These are phyloP conservation scores for Yamadazyma phyllophila DNA, from an alignment of 805 yeast species.

Conservation along the genomic window DNA sequence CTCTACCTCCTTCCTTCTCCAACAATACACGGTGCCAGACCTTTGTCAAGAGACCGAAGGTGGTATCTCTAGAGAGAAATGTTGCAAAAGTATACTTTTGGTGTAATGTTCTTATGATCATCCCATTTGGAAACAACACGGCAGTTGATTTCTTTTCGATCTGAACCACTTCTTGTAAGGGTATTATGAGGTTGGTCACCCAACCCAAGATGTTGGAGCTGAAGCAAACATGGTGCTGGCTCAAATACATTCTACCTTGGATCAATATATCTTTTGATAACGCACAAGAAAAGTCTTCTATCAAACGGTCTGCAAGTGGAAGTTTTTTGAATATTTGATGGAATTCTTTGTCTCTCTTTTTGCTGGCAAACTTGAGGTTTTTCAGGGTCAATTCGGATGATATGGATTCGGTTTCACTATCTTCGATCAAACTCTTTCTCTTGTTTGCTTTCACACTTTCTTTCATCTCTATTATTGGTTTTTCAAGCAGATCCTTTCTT, in stretches of 20 bases:
- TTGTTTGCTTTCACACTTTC: neutral
- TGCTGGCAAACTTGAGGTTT: conserved; percentile 34
- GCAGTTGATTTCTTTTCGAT: conserved; percentile 66
- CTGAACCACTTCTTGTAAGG: conserved; percentile 60
- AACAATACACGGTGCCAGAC: conserved; percentile 55
- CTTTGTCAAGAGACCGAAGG: conserved; percentile 50
- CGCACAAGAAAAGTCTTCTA: conserved; percentile 66
- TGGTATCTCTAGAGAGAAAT: conserved; percentile 57
- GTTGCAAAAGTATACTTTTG: conserved; percentile 64
- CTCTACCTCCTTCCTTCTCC: conserved; percentile 8
- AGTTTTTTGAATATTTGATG: conserved; percentile 57
- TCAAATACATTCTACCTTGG: conserved; percentile 64
- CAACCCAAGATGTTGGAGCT: conserved; percentile 68
- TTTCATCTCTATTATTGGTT: neutral
- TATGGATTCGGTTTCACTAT: conserved; percentile 11
- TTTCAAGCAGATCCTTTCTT: conserved; percentile 14
- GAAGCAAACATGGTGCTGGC: conserved; percentile 56
- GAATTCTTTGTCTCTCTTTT: conserved; percentile 57
- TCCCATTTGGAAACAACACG: conserved; percentile 67
- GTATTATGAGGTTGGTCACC: conserved; percentile 57
- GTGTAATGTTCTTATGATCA: conserved; percentile 61
- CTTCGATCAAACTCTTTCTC: conserved; percentile 2
- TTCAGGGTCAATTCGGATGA: conserved; percentile 4
- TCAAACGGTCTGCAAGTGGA: conserved; percentile 49
- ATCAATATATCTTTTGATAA: conserved; percentile 61